Conservation (phyloP, 306 rosid species). For the Pyrus betulifolia region DNA sequence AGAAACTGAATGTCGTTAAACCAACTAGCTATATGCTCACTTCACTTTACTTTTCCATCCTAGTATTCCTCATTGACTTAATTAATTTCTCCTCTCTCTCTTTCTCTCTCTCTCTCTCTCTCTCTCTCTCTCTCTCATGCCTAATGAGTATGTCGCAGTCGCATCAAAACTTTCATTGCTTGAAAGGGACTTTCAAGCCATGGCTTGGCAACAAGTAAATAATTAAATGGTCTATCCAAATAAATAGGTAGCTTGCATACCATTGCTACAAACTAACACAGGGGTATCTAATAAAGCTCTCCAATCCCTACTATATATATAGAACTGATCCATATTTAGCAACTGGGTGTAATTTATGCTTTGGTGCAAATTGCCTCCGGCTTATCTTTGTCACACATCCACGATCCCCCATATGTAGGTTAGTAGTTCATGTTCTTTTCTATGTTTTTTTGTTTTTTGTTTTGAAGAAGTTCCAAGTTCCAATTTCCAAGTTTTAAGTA, state of each 20-base stretch:
- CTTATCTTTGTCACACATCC: not conserved
- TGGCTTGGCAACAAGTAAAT: not conserved
- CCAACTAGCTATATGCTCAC: too few relatives aligned
- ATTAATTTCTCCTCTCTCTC: not conserved
- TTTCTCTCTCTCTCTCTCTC: too few relatives aligned
- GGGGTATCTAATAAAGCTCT: not conserved
- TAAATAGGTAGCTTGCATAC: not conserved
- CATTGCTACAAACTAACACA: not conserved
- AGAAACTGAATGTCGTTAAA: not conserved
- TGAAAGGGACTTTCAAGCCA: not conserved
- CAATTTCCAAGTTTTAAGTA: not conserved
- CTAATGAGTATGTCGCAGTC: not conserved
- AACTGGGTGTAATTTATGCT: not conserved
- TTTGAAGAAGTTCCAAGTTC: not conserved
- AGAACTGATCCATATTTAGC: not conserved
- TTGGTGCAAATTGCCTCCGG: not conserved
- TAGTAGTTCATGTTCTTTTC: not conserved
- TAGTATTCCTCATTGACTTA: constrained; percentile 18
- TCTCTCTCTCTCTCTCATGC: not conserved
- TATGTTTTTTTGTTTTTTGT: not conserved
- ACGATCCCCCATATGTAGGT: not conserved
- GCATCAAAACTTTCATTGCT: not conserved
- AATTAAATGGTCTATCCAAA: not conserved
- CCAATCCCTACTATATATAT: not conserved
- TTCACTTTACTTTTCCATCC: not conserved